Percentiles rank a stretch among this genome's conserved stretches.
Evolutionary conservation across 2,329 filamentous ascomycete genomes (phyloP).

Genomic region (Diplodia scrobiculata): DNA sequence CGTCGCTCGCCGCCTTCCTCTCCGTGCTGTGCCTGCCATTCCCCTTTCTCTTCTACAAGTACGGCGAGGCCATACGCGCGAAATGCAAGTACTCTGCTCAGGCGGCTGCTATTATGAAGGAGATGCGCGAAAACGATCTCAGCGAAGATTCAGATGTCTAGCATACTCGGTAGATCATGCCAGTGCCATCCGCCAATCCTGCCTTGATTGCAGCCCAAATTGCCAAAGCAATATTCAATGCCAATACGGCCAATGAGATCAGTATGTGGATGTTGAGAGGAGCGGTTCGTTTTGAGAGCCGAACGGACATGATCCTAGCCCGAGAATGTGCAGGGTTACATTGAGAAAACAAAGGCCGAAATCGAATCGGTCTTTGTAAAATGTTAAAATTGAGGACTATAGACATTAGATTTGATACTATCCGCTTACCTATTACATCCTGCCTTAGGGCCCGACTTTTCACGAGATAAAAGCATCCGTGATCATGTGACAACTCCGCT

Average conservation of each 20-base stretch:
- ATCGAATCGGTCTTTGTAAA: not conserved
- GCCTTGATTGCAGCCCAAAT: not conserved
- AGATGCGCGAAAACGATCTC: no score
- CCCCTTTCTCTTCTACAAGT: slow-evolving; percentile 74
- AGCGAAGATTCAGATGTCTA: no score
- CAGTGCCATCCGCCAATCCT: not conserved
- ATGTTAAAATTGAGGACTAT: no score
- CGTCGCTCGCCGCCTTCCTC: slow-evolving; percentile 71
- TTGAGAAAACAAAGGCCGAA: not conserved
- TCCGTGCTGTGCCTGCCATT: slow-evolving; percentile 71
- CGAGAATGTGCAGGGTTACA: not conserved
- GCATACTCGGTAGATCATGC: not conserved
- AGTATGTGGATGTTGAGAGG: not conserved
- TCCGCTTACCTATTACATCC: no score
- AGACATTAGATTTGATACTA: no score
- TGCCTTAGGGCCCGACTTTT: no score
- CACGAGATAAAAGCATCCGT: no score
- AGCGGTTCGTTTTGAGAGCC: not conserved
- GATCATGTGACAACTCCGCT: no score
- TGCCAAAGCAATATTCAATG: not conserved
- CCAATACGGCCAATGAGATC: not conserved
- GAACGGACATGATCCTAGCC: not conserved
- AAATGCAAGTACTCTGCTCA: slow-evolving; percentile 71
- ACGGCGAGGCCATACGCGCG: slow-evolving; percentile 64
- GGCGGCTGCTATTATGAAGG: slow-evolving; percentile 46